Evolutionary conservation across 129 eudicot species (phyloP).

Genomic region (Silybum marianum): DNA sequence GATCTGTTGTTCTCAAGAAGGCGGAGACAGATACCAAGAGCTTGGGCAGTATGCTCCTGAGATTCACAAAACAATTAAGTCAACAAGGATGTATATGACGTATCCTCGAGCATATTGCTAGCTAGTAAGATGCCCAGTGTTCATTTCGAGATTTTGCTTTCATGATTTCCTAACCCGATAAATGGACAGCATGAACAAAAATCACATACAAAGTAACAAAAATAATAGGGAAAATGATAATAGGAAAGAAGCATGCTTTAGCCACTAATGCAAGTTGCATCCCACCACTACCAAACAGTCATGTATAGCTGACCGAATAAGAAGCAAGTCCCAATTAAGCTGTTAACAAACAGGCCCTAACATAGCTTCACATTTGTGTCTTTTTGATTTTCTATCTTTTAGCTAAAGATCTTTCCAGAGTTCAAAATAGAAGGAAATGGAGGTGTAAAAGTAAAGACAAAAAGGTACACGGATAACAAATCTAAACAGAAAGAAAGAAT

Average conservation of each 20-base stretch:
- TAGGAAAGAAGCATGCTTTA: not conserved
- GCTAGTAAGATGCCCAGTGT: not conserved
- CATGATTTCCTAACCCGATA: slow-evolving; percentile 12
- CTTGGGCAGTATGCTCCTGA: slow-evolving; percentile 88
- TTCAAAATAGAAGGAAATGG: not conserved
- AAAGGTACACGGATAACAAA: not conserved
- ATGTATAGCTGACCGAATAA: too few relatives aligned
- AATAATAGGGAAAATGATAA: slow-evolving; percentile 8
- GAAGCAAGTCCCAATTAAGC: too few relatives aligned
- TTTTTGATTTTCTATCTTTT: not conserved
- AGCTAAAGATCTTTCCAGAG: not conserved
- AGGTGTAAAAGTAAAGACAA: not conserved
- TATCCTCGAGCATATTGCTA: not conserved
- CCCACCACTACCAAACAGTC: not conserved
- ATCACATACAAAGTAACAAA: slow-evolving; percentile 5
- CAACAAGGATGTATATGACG: not conserved
- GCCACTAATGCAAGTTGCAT: not conserved
- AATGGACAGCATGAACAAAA: not conserved
- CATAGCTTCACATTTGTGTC: not conserved
- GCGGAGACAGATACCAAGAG: slow-evolving; percentile 95
- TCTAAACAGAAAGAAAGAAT: not conserved
- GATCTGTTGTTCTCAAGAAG: slow-evolving; percentile 95
- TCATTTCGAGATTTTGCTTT: not conserved
- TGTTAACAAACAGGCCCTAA: too few relatives aligned
- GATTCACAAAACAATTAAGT: slow-evolving; percentile 16